A percentile compares a stretch with the other conserved stretches of the same genome.
Conservation (phyloP, 2,329 filamentous ascomycete genomes). For the Coniosporium tulheliwenetii region DNA sequence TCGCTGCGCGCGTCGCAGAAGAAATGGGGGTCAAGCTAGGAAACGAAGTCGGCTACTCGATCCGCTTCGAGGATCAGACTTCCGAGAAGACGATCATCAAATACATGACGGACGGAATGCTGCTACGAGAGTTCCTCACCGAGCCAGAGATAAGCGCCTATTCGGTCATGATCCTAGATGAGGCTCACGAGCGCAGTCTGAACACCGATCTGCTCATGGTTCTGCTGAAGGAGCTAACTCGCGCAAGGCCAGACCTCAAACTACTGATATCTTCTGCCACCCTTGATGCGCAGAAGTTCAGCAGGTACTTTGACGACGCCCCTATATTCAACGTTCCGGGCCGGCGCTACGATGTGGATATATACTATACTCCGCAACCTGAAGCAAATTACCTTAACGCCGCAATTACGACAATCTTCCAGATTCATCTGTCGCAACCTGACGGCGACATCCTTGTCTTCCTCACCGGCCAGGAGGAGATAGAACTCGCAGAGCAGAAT, state of each 20-base stretch:
- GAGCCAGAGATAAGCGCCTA: constrained; percentile 83
- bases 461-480: constrained; percentile 86
- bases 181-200: constrained; percentile 91
- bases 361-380: constrained; percentile 76
- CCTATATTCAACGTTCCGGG: constrained; percentile 84
- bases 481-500: constrained; percentile 63
- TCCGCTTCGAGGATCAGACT: constrained; percentile 81
- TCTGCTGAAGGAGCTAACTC: constrained; percentile 63
- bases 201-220: constrained; percentile 98
- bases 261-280: constrained; percentile 98
- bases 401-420: constrained; percentile 70
- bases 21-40: constrained; percentile 65
- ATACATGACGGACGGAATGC: constrained; percentile 97
- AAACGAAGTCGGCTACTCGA: constrained; percentile 27
- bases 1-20: constrained; percentile 80
- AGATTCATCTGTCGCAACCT: constrained; percentile 79
- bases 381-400: constrained; percentile 82
- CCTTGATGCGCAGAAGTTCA: constrained; percentile 76
- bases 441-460: constrained; percentile 88
- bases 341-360: constrained; percentile 75
- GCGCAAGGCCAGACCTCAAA: constrained; percentile 57
- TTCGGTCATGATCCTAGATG: constrained; percentile 86
- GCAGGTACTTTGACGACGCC: constrained; percentile 45
- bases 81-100: constrained; percentile 76
- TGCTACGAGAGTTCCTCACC: constrained; percentile 78